A percentile compares a stretch with the other conserved stretches of the same genome.
These are phyloP conservation scores for Zygosaccharomyces lentus DNA, from an alignment of 805 yeast species.

Conservation along the genomic window DNA sequence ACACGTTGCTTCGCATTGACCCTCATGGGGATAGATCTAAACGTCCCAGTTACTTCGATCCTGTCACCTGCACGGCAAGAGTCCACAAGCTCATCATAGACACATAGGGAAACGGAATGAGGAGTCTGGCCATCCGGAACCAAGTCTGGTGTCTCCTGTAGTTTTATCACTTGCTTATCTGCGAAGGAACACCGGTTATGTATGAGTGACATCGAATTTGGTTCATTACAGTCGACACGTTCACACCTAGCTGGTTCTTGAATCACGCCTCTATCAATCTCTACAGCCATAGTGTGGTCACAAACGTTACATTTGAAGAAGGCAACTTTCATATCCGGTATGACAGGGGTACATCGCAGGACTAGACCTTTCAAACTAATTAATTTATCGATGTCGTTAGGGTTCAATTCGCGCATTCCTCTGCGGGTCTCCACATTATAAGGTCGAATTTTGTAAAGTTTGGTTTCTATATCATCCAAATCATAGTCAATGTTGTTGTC, in stretches of 20 bases:
- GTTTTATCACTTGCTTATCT: conserved; percentile 88
- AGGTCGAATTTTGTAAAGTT: conserved; percentile 83
- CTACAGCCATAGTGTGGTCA: conserved; percentile 86
- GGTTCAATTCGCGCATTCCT: conserved; percentile 92
- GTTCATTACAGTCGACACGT: conserved; percentile 75
- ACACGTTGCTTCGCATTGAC: conserved; percentile 82
- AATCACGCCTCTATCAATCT: conserved; percentile 90
- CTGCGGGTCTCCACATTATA: conserved; percentile 65
- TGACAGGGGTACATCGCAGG: conserved; percentile 79
- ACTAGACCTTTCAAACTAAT: conserved; percentile 90
- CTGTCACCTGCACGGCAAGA: conserved; percentile 95
- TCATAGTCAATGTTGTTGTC: conserved; percentile 50
- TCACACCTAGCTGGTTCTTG: conserved; percentile 93
- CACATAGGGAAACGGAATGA: conserved; percentile 89
- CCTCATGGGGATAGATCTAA: conserved; percentile 87
- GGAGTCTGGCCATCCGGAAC: conserved; percentile 99
- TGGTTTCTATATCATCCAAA: conserved; percentile 68
- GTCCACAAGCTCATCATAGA: conserved; percentile 93
- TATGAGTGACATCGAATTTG: conserved; percentile 81
- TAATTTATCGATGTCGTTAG: conserved; percentile 89
- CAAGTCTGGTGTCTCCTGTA: conserved; percentile 93
- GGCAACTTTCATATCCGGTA: conserved; percentile 97
- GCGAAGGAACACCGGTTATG: conserved; percentile 93
- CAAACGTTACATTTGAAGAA: conserved; percentile 94
- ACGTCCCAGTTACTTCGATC: conserved; percentile 91